Evolutionary conservation across 768 basidiomycete species (phyloP), one percentile per base, ranked within the genome.

Genomic region (Xerocomellus intermedius): DNA sequence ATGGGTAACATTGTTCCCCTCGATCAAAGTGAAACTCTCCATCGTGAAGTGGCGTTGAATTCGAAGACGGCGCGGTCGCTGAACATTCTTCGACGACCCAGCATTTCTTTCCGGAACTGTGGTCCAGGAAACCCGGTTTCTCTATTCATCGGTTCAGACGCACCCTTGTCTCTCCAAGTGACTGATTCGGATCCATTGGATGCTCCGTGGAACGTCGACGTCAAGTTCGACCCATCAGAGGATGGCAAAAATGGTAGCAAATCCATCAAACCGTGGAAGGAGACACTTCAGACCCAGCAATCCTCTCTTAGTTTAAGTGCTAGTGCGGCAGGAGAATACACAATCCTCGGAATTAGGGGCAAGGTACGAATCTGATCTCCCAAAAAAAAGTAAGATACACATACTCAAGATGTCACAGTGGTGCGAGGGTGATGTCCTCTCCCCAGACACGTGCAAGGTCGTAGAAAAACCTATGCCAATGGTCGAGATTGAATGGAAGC

Each of bases 401-500:
- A 17, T 42, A 13, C 53, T 60, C 60, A 52, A 51, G 45, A 28
- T 41, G n/a, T 50, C 35, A 37, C 51, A 84, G 77, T 83, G 83
- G 70, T 98, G 94, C 64, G 74, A 82, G 41, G 94, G 94, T 7
- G 87, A 89, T 54, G 84, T 98, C 1, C 75, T 92, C 39, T 87
- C 89, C 45, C 92, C 94, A 1, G 91, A 93, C 53, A 82, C 77
- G 5, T 94, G 92, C 62, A 80, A 75, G 53, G 90, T 95, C 3
- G 72, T 87, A 28, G 85, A 93, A 68, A 80, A 82, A 58, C 89
- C 91, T 5, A 64, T 79, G 30, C 94, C 94, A 3, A 84, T 82
- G 4, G 90, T 92, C 22, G 87, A 95, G 64, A 90, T 96, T 55
- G 82, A 87, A 71, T 93, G 91, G 84, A 89, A 86, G 62, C 86